phyloP scores from a whole-genome alignment of 495 filamentous ascomycete genomes.

The Lichina pygmaea region DNA sequence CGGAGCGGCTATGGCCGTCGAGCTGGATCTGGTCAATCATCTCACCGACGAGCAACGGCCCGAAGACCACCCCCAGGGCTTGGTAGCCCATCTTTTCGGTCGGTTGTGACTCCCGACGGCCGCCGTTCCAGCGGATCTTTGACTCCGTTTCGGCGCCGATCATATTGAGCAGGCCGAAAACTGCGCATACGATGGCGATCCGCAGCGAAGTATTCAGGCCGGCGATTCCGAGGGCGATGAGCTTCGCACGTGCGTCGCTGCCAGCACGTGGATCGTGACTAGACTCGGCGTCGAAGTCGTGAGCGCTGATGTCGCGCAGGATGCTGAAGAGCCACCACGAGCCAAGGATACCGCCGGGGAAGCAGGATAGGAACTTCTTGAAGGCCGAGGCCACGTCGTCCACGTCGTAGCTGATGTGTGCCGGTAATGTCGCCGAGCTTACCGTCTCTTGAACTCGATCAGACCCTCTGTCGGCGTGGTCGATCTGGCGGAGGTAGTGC shows the following conservation, averaged over 20 bases:
- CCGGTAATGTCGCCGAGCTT: constrained; percentile 9
- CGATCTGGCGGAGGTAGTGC: constrained; percentile 25
- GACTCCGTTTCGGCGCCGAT: constrained; percentile 24
- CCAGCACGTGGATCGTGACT: constrained; percentile 3
- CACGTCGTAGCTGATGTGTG: constrained; percentile 24
- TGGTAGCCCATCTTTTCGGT: constrained; percentile 29
- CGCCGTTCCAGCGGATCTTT: constrained; percentile 6
- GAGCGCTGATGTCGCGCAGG: constrained; percentile 31
- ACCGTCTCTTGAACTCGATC: constrained; percentile 7
- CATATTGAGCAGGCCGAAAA: constrained; percentile 32
- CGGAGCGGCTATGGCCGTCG: constrained; percentile 3
- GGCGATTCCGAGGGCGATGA: constrained; percentile 35
- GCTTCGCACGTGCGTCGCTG: constrained; percentile 22
- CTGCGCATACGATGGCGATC: constrained; percentile 35
- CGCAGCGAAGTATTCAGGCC: constrained; percentile 26
- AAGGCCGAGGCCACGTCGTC: constrained; percentile 49
- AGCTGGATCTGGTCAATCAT: constrained; percentile 17
- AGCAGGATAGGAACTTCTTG: constrained; percentile 37
- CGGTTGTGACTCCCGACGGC: constrained; percentile 7
- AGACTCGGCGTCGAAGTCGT: constrained; percentile 22
- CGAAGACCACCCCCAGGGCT: constrained; percentile 35
- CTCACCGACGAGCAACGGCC: constrained; percentile 32
- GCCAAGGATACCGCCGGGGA: constrained; percentile 53
- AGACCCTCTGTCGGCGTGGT: constrained; percentile 11
- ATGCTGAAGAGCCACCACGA: constrained; percentile 36